These are phyloP conservation scores for Ulmus americana DNA, from an alignment of 331 rosid genomes.

Conservation along the genomic window DNA sequence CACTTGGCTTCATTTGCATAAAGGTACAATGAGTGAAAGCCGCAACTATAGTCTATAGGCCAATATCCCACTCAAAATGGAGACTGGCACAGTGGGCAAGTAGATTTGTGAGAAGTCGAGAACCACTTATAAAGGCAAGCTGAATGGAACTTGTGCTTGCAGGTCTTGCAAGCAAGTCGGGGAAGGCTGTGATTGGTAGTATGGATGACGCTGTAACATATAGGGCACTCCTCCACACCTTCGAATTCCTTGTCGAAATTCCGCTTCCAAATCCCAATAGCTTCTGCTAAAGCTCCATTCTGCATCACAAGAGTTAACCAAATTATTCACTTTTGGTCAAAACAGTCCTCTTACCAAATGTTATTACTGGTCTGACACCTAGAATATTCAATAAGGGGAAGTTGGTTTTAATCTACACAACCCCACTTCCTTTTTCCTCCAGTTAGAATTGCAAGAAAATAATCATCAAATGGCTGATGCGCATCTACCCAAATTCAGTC, in stretches of 20 bases:
- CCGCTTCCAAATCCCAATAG: slow-evolving; percentile 87
- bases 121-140: slow-evolving; percentile 96
- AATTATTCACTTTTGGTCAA: slow-evolving; percentile 7
- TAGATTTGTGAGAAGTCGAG: slow-evolving; percentile 93
- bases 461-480: slow-evolving; percentile 11
- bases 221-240: slow-evolving; percentile 98
- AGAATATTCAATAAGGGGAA: neutral
- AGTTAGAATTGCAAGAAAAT: neutral
- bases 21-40: neutral
- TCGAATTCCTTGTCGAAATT: slow-evolving; percentile 96
- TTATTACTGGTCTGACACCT: neutral
- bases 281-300: slow-evolving; percentile 97
- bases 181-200: slow-evolving; percentile 87
- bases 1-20: neutral
- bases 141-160: slow-evolving; percentile 97
- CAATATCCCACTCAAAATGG: slow-evolving; percentile 46
- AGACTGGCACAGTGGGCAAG: slow-evolving; percentile 94
- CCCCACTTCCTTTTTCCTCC: neutral
- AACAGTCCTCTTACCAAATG: neutral
- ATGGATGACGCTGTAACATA: slow-evolving; percentile 94
- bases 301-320: slow-evolving; percentile 35
- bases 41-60: neutral
- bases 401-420: neutral
- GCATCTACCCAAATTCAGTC: slow-evolving; percentile 7
- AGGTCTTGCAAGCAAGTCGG: slow-evolving; percentile 95